A percentile compares a stretch with the other conserved stretches of the same genome.
These are phyloP conservation scores for Apostasia shenzhenica DNA, from an alignment of 106 monocot genomes.

Conservation along the genomic window DNA sequence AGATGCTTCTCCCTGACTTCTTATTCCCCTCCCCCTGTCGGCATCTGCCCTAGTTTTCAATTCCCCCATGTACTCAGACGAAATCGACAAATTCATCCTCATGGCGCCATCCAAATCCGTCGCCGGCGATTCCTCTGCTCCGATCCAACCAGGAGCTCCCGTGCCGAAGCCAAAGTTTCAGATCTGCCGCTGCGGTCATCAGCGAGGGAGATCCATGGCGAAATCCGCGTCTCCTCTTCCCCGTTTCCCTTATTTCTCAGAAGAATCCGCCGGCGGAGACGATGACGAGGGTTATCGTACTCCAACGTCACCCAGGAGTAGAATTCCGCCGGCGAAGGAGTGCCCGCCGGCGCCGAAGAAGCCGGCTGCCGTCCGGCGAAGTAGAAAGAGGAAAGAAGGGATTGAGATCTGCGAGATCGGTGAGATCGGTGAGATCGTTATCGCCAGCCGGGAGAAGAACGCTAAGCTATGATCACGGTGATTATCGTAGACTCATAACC, in stretches of 20 bases:
- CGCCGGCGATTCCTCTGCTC: too few relatives aligned
- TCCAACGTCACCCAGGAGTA: slow-evolving; percentile 18
- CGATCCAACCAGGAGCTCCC: too few relatives aligned
- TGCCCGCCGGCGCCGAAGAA: slow-evolving; percentile 24
- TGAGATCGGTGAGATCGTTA: too few relatives aligned
- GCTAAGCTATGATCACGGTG: too few relatives aligned
- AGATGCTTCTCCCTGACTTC: slow-evolving; percentile 1
- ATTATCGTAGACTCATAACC: too few relatives aligned
- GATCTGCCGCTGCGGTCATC: neutral
- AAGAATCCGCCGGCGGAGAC: neutral
- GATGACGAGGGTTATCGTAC: slow-evolving; percentile 24
- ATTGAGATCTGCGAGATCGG: neutral
- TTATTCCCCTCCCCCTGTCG: slow-evolving; percentile 1
- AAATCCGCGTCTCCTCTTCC: neutral
- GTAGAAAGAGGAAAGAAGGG: neutral
- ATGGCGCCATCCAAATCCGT: too few relatives aligned
- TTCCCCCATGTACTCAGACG: neutral
- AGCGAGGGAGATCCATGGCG: neutral
- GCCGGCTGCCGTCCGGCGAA: neutral
- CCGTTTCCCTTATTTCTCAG: neutral
- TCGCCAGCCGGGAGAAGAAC: too few relatives aligned
- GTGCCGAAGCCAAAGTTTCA: neutral
- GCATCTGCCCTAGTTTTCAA: neutral
- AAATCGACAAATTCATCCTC: neutral
- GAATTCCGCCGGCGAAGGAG: slow-evolving; percentile 3